Base-by-base conservation (phyloP, 805 yeast genomes). In the Maudiozyma barnettii region DNA sequence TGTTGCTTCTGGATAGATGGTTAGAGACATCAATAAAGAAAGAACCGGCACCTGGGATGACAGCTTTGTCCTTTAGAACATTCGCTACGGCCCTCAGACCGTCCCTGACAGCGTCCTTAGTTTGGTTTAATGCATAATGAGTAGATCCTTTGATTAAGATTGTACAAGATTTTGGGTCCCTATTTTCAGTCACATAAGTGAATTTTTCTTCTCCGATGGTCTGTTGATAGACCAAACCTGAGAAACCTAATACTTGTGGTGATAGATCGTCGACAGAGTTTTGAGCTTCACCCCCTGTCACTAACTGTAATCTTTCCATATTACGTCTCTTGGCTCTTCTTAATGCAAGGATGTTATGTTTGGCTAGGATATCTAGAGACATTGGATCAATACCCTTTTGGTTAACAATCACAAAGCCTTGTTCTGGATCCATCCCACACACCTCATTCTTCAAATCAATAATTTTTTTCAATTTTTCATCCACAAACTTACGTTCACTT, bases 381-480 rank as follows among this genome's bases (percentile, higher is more conserved):
- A 93, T 84, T 54, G 99, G 99, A 65, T 93, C 99, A 55, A 93
- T 93, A 59, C 99, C 99, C 74, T 93, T 93, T 70, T 93, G 99
- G 70, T 93, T 93, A 66, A 93, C 85, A 48, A 93, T 85, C 49
- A 93, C 98, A 68, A 93, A 93, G 2, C 91, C 87, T 59, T 81
- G 74, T 54, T 79, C 72, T 8, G 80, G 71, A 59, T 81, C 83
- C 53, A 80, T 71, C 19, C 83, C 88, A 66, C 96, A 89, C 45
- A 93, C 96, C 64, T 82, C 82, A 63, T 93, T 88, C 69, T 93
- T 93, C 67, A 93, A 78, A 54, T 88, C 98, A 46, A 93, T 82
- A 58, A 93, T 93, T 67, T 90, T 88, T 59, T 78, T 79, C 60
- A 93, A 77, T 68, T 93, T 93, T 51, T 85, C 95, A 68, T 93